Evolutionary conservation across 345 rosid species (phyloP), one percentile per base, ranked within the genome.

Genomic region (Viola odorata): DNA sequence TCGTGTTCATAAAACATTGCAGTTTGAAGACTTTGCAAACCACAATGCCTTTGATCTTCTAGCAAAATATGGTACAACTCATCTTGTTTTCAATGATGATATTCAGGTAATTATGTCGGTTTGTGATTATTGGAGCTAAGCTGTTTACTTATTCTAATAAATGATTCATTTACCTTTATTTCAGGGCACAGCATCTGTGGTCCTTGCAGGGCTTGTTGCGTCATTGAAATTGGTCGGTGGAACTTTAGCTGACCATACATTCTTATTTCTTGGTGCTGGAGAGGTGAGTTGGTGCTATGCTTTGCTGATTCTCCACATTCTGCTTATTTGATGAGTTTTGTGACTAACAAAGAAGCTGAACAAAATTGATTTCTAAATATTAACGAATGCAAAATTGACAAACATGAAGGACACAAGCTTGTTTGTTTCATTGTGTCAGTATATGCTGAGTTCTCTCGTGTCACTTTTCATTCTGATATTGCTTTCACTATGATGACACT

Each of bases 131-230:
- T 42, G 38, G 45, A 10, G 10, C 10, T 5, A 5, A 5, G 45
- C 6, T 5, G 10, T 42, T 45, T 8, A 45, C 12, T 10, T 45
- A 8, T 45, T 3, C 12, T 45, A 45, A 3, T 45, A 45, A 3
- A n/a, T 8, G 50, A 4, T 45, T 45, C 50, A 4, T 45, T 45
- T 51, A 49, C 49, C 57, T 38, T 62, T 57, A 8, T 60, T 62
- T 55, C 85, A 92, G 98, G 98, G 98, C 47, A 89, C 99, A 12
- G 97, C 99, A 74, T 94, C 99, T 49, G 99, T 94, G 71, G 97
- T 94, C 57, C 97, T 94, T 60, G 88, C 99, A 16, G 97, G 99
- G 61, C 95, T 94, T 53, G 65, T 94, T 45, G 85, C 96, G 37
- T 88, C 97, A 14, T 80, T 87, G 66, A 89, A 72, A 72, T 78